Percentiles rank a stretch among this genome's conserved stretches.
These are phyloP conservation scores for Phytophthora cryptogea DNA, from an alignment of 352 stramenopile genomes.

Conservation along the genomic window DNA sequence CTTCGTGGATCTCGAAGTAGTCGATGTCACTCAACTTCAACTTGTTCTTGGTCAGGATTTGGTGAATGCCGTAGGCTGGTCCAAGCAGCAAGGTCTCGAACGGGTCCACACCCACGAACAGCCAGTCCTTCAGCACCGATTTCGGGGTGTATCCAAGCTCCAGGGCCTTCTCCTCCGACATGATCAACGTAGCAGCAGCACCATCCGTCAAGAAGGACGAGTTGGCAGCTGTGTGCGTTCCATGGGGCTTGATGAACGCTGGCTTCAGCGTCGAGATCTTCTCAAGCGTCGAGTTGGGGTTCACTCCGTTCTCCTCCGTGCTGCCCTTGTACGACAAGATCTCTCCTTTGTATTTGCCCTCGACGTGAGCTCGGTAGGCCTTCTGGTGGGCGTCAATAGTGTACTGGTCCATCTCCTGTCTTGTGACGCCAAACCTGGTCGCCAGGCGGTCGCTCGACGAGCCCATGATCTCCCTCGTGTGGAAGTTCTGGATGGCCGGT, in stretches of 20 bases:
- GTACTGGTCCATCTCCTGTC: conserved; percentile 97
- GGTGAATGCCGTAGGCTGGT: conserved; percentile 94
- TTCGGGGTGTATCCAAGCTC: conserved; percentile 96
- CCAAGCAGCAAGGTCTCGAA: conserved; percentile 95
- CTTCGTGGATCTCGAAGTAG: conserved; percentile 99
- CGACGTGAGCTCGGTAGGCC: conserved; percentile 93
- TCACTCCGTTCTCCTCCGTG: conserved; percentile 97
- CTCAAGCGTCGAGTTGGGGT: conserved; percentile 94
- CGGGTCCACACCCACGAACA: conserved; percentile 97
- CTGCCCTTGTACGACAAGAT: conserved; percentile 95
- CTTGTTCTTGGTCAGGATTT: conserved; percentile 84
- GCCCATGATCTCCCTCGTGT: conserved; percentile 99
- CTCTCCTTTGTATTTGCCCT: conserved; percentile 94
- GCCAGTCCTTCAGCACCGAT: conserved; percentile 94
- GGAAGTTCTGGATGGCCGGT: conserved; percentile 98
- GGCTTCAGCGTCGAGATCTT: conserved; percentile 96
- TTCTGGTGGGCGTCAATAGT: conserved; percentile 94
- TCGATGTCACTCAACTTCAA: conserved; percentile 95
- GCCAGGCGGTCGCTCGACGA: conserved; percentile 95
- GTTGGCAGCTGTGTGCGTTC: conserved; percentile 98
- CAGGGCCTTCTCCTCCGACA: conserved; percentile 96
- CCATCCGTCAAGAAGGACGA: conserved; percentile 98
- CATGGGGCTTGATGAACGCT: conserved; percentile 98
- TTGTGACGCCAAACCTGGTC: conserved; percentile 94
- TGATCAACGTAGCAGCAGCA: conserved; percentile 95